Base-by-base conservation (phyloP, 202 grass and related monocot genomes). In the Bolboschoenoplectus hybrid region DNA sequence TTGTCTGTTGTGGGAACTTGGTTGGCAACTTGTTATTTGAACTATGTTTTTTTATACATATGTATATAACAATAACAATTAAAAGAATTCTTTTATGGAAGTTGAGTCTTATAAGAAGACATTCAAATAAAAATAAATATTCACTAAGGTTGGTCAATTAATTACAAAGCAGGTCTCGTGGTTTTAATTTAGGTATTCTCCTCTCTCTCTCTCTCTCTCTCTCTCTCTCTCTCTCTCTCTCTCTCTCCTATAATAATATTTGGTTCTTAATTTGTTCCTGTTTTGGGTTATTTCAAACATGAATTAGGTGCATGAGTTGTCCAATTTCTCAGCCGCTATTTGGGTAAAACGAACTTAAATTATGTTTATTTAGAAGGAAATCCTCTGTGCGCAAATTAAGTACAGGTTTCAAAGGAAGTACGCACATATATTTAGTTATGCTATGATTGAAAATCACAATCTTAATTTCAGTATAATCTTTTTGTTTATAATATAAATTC, bases 1-100 rank as follows among this genome's bases (percentile, higher is more conserved):
- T 78, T 78, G 12, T 78, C 34, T 58, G 74, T 78, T 78, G 51
- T 82, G 80, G 80, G 26, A 66, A 82, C 80, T 67, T 82, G 41
- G 80, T 66, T 82, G 60, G 19, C 60, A 82, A 82, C 43, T 82
- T 64, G 80, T 67, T 32, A 39, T 78, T 57, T 39, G 14, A 78
- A 76, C 32, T 78, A 38, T 56, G 14, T 78, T 38, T n/a, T 46
- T 26, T 26, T 26, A 26, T 26, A 26, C 26, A 47, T 32, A 64
- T 62, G 11, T 26, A 65, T 46, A 26, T 26, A 26, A 26, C 26
- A 38, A 56, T 78, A 46, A 46, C 36, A 81, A 20, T 64, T 74
- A 34, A 36, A 26, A 26, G 26, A 26, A 10, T 44, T 62, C 19
- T 26, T 81, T 44, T 3, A 46, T 81, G 49, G n/a, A 79, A 36